Base-by-base conservation (phyloP, 441 rosid species). In the Melastoma candidum region DNA sequence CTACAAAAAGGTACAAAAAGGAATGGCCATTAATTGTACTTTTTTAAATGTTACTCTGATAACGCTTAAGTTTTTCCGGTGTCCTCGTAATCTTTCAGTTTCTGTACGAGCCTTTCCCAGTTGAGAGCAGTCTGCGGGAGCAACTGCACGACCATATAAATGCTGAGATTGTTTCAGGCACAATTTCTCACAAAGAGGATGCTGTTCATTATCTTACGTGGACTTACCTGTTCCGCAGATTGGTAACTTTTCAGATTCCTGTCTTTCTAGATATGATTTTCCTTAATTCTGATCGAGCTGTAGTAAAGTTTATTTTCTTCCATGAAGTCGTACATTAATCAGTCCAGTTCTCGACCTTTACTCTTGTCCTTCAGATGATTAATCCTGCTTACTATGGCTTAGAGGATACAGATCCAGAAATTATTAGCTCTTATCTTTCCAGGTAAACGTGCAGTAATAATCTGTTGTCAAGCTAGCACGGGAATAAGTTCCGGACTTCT, bases 331-430 rank as follows among this genome's bases (percentile, higher is more conserved):
- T 36, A 29, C 55, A 22, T 26, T 41, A 52, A 29, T 52, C 29
- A 8, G 7, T 52, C 26, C 41, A 9, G 45, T 13, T 51, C 45
- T 52, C 14, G 29, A 29, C n/a, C 14, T 6, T 22, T 9, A 11
- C 2, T 52, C 45, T 17, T 52, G 32, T 51, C 55, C 12, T 25
- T 52, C 83, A 94, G 99, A 83, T 80, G 83, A 85, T 85, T 54
- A 94, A 94, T 87, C 99, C 99, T 54, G 93, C 99, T 25, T 94
- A 89, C 79, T 87, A 94, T 63, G 96, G 96, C 50, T 75, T 94
- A 73, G 97, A 89, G 64, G 76, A 75, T 58, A 76, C 81, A 46
- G 84, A 80, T 47, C 85, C 86, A 22, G 90, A 79, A 70, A 71
- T 65, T 44, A 59, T 89, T 36, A 83, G 82, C 70, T 83, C 96